phyloP scores from a whole-genome alignment of 2,329 filamentous ascomycete genomes.

The Colletotrichum sp. region DNA sequence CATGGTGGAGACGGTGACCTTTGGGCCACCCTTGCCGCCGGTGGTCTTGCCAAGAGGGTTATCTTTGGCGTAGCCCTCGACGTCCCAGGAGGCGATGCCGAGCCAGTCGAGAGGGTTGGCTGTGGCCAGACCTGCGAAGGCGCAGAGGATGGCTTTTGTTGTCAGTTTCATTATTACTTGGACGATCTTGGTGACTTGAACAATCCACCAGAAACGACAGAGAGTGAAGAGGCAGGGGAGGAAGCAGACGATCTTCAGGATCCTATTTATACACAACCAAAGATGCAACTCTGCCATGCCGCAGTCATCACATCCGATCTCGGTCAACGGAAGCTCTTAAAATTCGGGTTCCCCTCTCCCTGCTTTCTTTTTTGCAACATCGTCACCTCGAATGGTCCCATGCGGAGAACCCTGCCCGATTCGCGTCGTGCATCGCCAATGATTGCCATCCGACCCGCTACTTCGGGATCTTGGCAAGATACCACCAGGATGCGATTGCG shows the following conservation, averaged over 20 bases:
- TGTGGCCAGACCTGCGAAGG: not conserved
- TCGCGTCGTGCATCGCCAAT: not conserved
- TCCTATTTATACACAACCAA: not conserved
- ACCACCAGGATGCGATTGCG: not conserved
- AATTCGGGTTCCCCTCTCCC: not conserved
- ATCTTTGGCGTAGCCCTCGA: slow-evolving; percentile 28
- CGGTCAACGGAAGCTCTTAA: not conserved
- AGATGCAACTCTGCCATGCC: not conserved
- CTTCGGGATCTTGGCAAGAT: not conserved
- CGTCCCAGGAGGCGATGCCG: slow-evolving; percentile 26
- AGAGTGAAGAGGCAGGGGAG: not conserved
- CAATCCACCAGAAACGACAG: not conserved
- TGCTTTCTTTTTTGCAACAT: not conserved
- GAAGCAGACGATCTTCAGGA: not conserved
- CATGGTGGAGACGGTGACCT: slow-evolving; percentile 46
- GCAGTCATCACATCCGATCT: not conserved
- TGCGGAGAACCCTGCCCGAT: slow-evolving; percentile 14
- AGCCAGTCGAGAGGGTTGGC: slow-evolving; percentile 24
- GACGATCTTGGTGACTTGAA: no score
- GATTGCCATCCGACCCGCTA: not conserved
- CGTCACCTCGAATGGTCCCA: not conserved
- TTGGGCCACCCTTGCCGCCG: slow-evolving; percentile 48
- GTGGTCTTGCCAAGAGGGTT: slow-evolving; percentile 42
- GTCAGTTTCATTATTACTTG: slow-evolving; percentile 8
- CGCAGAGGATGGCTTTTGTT: not conserved